Conservation (phyloP, 805 yeast genomes). For the Sungouiozyma ichnusensis region DNA sequence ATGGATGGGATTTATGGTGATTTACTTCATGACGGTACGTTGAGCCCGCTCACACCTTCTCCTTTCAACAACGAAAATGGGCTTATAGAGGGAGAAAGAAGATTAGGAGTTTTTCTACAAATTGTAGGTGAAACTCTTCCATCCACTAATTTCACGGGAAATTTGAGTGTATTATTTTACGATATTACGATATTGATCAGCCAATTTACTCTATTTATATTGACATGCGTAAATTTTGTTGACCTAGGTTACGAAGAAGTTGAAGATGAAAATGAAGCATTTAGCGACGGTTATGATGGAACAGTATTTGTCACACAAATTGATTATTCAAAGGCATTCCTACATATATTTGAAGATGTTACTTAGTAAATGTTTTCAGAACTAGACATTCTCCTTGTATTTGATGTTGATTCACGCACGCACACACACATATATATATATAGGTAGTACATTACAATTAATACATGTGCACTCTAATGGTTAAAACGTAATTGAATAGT, state of each 20-base stretch:
- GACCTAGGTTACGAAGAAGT: slow-evolving; percentile 11
- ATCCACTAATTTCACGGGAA: slow-evolving; percentile 26
- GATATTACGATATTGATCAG: slow-evolving; percentile 22
- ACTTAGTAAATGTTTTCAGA: not conserved
- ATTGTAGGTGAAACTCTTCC: slow-evolving; percentile 39
- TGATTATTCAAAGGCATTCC: slow-evolving; percentile 22
- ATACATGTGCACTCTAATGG: not conserved
- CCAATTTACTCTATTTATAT: slow-evolving; percentile 16
- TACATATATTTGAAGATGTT: not conserved
- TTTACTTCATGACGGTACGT: slow-evolving; percentile 13
- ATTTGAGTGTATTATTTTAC: slow-evolving; percentile 20
- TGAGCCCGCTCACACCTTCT: slow-evolving; percentile 23
- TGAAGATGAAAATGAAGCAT: slow-evolving; percentile 4
- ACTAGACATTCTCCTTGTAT: not conserved
- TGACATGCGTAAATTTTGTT: slow-evolving; percentile 22
- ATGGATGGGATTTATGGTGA: slow-evolving; percentile 25
- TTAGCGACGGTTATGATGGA: slow-evolving; percentile 40
- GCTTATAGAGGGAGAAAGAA: slow-evolving; percentile 21
- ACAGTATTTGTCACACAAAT: slow-evolving; percentile 29
- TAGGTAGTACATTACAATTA: not conserved
- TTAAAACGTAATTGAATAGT: not conserved
- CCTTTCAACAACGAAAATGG: slow-evolving; percentile 20
- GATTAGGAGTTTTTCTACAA: slow-evolving; percentile 34
- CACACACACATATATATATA: not conserved
- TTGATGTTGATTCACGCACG: not conserved